These are phyloP conservation scores for Penicillium digitatum DNA, from an alignment of 2,329 filamentous ascomycete species.

Conservation along the genomic window DNA sequence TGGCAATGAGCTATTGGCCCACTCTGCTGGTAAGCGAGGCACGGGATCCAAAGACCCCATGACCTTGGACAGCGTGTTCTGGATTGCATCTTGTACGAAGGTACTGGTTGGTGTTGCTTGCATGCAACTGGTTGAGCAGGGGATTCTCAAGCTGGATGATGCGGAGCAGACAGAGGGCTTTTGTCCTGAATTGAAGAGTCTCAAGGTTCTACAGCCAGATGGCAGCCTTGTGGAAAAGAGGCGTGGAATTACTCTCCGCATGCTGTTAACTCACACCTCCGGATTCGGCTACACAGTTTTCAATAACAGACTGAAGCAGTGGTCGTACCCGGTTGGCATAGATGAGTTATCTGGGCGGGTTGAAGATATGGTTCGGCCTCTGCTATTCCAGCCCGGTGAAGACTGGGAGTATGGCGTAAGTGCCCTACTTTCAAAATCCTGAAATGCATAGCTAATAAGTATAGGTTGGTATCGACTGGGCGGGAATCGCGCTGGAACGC, in stretches of 20 bases:
- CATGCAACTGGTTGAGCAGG: constrained; percentile 49
- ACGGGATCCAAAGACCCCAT: constrained; percentile 45
- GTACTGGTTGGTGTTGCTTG: constrained; percentile 44
- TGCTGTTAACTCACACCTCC: constrained; percentile 54
- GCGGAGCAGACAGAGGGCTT: constrained; percentile 37
- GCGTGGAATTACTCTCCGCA: constrained; percentile 53
- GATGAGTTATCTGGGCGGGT: constrained; percentile 57
- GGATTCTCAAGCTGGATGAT: constrained; percentile 43
- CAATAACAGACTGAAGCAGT: constrained; percentile 49
- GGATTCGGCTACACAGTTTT: constrained; percentile 59
- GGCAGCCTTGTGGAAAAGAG: constrained; percentile 42
- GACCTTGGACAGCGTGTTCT: constrained; percentile 52
- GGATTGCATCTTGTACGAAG: constrained; percentile 54
- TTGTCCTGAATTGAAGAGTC: constrained; percentile 42
- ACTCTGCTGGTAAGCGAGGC: background rate
- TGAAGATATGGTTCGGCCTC: constrained; percentile 51
- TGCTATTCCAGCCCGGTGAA: constrained; percentile 62
- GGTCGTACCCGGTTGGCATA: constrained; percentile 48
- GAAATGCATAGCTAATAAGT: background rate
- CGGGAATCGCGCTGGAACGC: constrained; percentile 49
- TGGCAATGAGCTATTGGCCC: constrained; percentile 1
- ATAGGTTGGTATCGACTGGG: constrained; percentile 55
- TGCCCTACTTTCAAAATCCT: background rate
- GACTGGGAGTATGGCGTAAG: constrained; percentile 59
- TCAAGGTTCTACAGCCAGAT: constrained; percentile 41